Evolutionary conservation across 805 yeast species (phyloP), one percentile per base, ranked within the genome.

Genomic region (Lachancea sp.): DNA sequence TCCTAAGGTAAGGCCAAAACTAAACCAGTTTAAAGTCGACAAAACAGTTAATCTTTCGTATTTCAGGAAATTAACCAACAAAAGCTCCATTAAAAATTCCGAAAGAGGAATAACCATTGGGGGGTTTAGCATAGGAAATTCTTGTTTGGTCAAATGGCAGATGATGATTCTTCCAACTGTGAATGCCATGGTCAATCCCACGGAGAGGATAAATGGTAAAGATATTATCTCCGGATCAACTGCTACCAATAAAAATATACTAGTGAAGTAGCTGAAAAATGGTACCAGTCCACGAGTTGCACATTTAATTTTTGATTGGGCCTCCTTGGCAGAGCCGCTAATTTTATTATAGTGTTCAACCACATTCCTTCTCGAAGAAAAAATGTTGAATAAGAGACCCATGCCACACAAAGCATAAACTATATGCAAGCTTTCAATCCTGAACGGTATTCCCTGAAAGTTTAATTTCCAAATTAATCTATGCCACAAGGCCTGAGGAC

Each of bases 91-190:
- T 2, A 61, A 15, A 13, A 58, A 43, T 65, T 87, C 79, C 17
- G 63, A 46, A 19, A 68, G 4, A 51, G 96, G 83, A 44, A 86
- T 69, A 26, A 76, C 69, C 69, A 78, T 76, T 32, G 95, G 84
- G 22, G 83, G 70, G 37, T 86, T 83, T 48, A 74, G 52, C 57
- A 69, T 64, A 35, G 97, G 97, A 70, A 84, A 88, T 11, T 67
- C 63, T 60, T 84, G 95, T 37, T 73, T 65, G 1, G 96, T 85
- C 50, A 90, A 74, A 60, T 89, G 97, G 2, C 86, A 89, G 42
- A 82, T 70, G 54, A 89, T 89, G 47, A 89, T 86, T 57, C 92
- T 76, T 4, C 97, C 97, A n/a, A 90, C 97, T 3, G 77, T 69
- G 54, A 84, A 82, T 1, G 97, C 96, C 49, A 83, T 64, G 1